These are phyloP conservation scores for Arabis alpina DNA, from an alignment of 345 rosid species.

Conservation along the genomic window DNA sequence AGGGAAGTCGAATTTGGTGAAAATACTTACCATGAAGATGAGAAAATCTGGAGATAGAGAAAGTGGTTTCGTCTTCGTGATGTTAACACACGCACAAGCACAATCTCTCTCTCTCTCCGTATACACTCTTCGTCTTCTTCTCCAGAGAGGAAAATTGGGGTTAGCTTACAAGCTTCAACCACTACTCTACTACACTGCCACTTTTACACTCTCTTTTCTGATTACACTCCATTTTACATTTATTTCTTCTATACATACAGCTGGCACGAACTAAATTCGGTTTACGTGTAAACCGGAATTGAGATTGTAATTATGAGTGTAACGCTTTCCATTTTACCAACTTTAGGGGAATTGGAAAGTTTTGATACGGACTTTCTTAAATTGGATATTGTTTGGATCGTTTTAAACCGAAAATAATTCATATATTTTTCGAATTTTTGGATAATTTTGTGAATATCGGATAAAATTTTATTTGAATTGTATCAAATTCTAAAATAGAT, in stretches of 20 bases:
- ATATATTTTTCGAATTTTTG: too few relatives aligned
- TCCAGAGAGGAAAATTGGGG: slow-evolving; percentile 2
- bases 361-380: too few relatives aligned
- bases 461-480: too few relatives aligned
- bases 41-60: neutral
- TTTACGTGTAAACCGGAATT: slow-evolving; percentile 3
- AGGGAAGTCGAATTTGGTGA: neutral
- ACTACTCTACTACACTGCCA: slow-evolving; percentile 9
- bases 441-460: too few relatives aligned
- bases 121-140: neutral
- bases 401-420: too few relatives aligned
- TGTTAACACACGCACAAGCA: neutral
- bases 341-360: too few relatives aligned
- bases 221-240: slow-evolving; percentile 13
- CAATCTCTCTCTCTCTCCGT: neutral
- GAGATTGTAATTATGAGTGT: neutral
- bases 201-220: slow-evolving; percentile 1
- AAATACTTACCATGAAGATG: slow-evolving; percentile 1
- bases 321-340: neutral
- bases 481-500: too few relatives aligned
- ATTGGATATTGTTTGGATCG: too few relatives aligned
- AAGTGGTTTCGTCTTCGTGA: neutral
- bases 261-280: neutral
- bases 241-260: neutral
- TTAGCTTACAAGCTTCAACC: slow-evolving; percentile 21